These are phyloP conservation scores for Dimocarpus longan DNA, from an alignment of 345 rosid genomes.

Conservation along the genomic window DNA sequence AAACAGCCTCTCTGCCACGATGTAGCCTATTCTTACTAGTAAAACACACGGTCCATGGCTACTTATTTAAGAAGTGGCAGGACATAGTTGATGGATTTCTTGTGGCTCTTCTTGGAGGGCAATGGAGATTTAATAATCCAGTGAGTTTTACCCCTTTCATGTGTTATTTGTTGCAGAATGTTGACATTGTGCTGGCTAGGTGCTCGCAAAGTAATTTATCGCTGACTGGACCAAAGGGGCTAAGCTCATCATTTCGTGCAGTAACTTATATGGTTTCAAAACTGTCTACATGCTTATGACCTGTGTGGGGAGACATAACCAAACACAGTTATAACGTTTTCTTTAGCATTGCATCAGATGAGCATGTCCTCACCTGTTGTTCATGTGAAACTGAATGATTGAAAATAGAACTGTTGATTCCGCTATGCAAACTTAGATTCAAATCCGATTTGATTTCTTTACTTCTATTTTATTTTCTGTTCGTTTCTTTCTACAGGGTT, in stretches of 20 bases:
- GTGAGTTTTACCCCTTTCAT: background rate
- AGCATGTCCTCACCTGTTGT: constrained; percentile 24
- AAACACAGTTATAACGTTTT: background rate
- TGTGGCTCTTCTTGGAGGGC: background rate
- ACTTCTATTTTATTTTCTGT: background rate
- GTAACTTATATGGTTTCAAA: constrained; percentile 24
- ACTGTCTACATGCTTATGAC: constrained; percentile 27
- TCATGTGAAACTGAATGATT: constrained; percentile 19
- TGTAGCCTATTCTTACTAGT: too few relatives aligned
- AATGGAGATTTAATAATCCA: background rate
- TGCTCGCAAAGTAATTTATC: background rate
- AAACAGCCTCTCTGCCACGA: too few relatives aligned
- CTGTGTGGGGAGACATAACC: constrained; percentile 17
- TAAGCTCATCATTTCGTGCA: constrained; percentile 22
- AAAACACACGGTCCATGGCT: too few relatives aligned
- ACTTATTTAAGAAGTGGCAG: too few relatives aligned
- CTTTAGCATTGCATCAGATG: constrained; percentile 23
- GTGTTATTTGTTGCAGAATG: constrained; percentile 28
- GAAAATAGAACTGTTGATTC: constrained; percentile 16
- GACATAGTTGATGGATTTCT: too few relatives aligned
- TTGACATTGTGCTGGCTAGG: constrained; percentile 14
- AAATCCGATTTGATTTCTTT: background rate
- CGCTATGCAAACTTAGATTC: background rate
- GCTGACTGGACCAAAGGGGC: constrained; percentile 18
- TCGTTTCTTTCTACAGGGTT: background rate